Conservation (phyloP, 2,329 filamentous ascomycete genomes). For the Simplicillium aogashimaense region DNA sequence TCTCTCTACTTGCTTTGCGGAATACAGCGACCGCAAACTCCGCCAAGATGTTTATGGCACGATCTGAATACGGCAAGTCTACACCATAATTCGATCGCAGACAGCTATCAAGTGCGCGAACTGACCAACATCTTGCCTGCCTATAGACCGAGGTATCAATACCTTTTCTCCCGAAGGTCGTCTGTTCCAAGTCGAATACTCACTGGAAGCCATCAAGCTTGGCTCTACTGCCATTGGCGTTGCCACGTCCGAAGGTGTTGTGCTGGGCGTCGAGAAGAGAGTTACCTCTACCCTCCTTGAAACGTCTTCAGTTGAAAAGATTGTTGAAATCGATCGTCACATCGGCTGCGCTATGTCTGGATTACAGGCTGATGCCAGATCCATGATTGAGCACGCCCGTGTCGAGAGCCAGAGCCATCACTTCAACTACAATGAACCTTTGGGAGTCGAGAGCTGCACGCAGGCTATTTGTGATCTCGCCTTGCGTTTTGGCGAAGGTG, state of each 20-base stretch:
- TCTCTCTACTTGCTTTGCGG: background rate
- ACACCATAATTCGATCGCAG: slow-evolving; percentile 11
- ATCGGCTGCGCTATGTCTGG: slow-evolving; percentile 99
- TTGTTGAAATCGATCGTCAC: slow-evolving; percentile 97
- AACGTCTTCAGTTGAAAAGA: slow-evolving; percentile 97
- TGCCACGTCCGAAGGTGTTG: slow-evolving; percentile 86
- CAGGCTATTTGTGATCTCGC: slow-evolving; percentile 98
- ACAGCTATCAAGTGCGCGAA: slow-evolving; percentile 21
- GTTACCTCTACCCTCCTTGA: slow-evolving; percentile 96
- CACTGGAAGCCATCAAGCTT: slow-evolving; percentile 98
- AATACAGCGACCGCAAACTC: slow-evolving; percentile 11
- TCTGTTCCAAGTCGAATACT: slow-evolving; percentile 99
- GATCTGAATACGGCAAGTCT: slow-evolving; percentile 94
- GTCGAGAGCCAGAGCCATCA: slow-evolving; percentile 95
- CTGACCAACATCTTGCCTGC: slow-evolving; percentile 8
- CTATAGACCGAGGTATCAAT: slow-evolving; percentile 94
- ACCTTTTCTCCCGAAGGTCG: slow-evolving; percentile 99
- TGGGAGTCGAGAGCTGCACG: slow-evolving; percentile 94
- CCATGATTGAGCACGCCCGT: slow-evolving; percentile 96
- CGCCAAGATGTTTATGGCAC: slow-evolving; percentile 95
- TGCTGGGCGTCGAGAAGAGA: slow-evolving; percentile 97
- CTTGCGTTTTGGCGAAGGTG: slow-evolving; percentile 91
- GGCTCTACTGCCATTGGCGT: slow-evolving; percentile 97
- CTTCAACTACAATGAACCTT: slow-evolving; percentile 95
- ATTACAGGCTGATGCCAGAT: slow-evolving; percentile 91